Evolutionary conservation across 2,329 filamentous ascomycete genomes (phyloP).

Genomic region (Penicillium aurantiogriseum): DNA sequence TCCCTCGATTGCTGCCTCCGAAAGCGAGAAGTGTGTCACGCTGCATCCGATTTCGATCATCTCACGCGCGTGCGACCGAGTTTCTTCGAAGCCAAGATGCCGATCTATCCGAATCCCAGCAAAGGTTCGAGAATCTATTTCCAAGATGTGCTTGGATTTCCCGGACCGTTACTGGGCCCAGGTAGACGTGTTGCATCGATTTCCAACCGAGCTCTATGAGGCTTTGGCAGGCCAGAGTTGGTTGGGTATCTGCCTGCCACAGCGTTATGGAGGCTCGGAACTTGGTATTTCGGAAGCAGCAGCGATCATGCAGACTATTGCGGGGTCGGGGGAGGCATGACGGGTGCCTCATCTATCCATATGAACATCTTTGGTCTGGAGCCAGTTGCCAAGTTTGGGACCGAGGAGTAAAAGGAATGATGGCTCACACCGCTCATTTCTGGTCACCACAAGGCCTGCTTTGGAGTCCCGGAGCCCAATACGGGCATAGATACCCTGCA

Average conservation of each 20-base stretch:
- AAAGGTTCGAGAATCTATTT: conserved; percentile 44
- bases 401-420: no score
- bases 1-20: background rate
- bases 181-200: conserved; percentile 38
- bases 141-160: conserved; percentile 45
- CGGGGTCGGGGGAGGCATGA: no score
- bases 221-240: conserved; percentile 45
- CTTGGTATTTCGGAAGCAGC: no score
- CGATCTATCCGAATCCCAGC: conserved; percentile 22
- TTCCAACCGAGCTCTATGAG: conserved; percentile 43
- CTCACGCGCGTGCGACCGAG: conserved; percentile 24
- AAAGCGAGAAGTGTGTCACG: background rate
- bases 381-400: no score
- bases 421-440: no score
- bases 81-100: conserved; percentile 21
- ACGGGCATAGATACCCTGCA: no score
- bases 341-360: no score
- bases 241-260: conserved; percentile 46
- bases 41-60: background rate
- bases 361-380: no score
- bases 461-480: no score
- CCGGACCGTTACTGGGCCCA: conserved; percentile 46
- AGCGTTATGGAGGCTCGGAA: no score
- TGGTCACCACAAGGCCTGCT: no score
- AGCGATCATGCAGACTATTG: no score